These are phyloP conservation scores for Silybum marianum DNA, from an alignment of 129 eudicot genomes.

Conservation along the genomic window DNA sequence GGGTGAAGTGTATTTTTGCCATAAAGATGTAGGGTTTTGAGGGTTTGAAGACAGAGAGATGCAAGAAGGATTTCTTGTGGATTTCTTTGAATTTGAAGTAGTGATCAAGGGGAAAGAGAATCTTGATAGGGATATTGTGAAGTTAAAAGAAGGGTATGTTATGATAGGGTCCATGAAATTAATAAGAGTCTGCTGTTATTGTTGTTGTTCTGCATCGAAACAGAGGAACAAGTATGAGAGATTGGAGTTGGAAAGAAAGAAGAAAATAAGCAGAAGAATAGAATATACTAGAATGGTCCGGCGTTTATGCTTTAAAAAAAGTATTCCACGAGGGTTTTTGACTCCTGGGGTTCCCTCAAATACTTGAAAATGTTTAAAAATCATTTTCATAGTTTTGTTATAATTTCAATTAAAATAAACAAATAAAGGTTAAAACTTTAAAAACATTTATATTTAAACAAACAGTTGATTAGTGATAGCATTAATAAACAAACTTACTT, in stretches of 20 bases:
- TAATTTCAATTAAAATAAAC: neutral
- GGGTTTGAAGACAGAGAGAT: constrained; percentile 34
- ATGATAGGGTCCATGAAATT: constrained; percentile 46
- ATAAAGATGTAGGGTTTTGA: constrained; percentile 46
- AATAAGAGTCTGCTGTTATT: neutral
- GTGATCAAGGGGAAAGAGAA: constrained; percentile 12
- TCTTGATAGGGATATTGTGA: neutral
- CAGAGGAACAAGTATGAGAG: constrained; percentile 15
- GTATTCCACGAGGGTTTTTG: neutral
- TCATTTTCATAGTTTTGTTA: neutral
- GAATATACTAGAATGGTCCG: constrained; percentile 35
- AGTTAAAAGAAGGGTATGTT: constrained; percentile 32
- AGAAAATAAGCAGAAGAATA: neutral
- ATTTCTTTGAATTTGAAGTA: constrained; percentile 27
- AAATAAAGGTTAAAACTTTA: neutral
- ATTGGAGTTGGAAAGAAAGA: neutral
- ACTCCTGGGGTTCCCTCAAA: neutral
- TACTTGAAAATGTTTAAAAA: neutral
- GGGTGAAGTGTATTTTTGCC: constrained; percentile 36
- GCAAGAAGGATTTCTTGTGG: constrained; percentile 15
- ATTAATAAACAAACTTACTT: too few relatives aligned
- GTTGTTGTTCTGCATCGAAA: constrained; percentile 37
- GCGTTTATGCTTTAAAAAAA: constrained; percentile 22
- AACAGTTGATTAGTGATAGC: too few relatives aligned
- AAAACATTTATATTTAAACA: too few relatives aligned